These are phyloP conservation scores for Knufia fluminis DNA, from an alignment of 2,329 filamentous ascomycete genomes.

Conservation along the genomic window DNA sequence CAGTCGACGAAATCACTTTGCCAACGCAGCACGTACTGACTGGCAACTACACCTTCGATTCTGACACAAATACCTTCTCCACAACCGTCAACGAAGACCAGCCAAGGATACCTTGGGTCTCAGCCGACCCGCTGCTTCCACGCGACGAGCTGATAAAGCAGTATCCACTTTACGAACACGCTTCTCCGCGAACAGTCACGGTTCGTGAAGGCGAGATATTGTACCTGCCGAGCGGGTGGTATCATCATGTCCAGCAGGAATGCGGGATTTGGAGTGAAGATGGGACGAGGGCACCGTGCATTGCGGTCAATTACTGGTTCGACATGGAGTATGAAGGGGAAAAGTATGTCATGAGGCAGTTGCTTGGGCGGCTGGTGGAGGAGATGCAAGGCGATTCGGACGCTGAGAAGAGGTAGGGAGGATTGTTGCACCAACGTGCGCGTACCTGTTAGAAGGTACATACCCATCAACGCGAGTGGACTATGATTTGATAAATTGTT, in stretches of 20 bases:
- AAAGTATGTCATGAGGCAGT: conserved; percentile 35
- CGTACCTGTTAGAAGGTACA: no score
- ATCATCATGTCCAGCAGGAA: conserved; percentile 22
- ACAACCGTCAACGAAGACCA: not conserved
- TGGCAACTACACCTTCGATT: conserved; percentile 10
- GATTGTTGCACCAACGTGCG: no score
- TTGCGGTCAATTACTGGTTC: conserved; percentile 24
- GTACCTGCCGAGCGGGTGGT: conserved; percentile 22
- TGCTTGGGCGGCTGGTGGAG: conserved; percentile 25
- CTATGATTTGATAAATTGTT: no score
- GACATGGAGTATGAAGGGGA: conserved; percentile 31
- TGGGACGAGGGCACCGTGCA: conserved; percentile 17
- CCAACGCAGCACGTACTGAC: conserved; percentile 15
- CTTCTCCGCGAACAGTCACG: conserved; percentile 16
- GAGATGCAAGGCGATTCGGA: conserved; percentile 5
- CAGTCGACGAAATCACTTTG: conserved; percentile 21
- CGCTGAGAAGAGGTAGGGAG: not conserved
- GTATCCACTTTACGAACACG: conserved; percentile 16
- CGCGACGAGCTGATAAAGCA: not conserved
- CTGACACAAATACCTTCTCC: not conserved
- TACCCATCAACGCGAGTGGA: no score
- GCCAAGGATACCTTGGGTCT: conserved; percentile 20
- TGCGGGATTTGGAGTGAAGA: conserved; percentile 18
- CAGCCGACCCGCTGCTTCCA: conserved; percentile 15
- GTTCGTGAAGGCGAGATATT: conserved; percentile 20